Conservation (phyloP, 495 filamentous ascomycete genomes). For the Diplogelasinospora grovesii region DNA sequence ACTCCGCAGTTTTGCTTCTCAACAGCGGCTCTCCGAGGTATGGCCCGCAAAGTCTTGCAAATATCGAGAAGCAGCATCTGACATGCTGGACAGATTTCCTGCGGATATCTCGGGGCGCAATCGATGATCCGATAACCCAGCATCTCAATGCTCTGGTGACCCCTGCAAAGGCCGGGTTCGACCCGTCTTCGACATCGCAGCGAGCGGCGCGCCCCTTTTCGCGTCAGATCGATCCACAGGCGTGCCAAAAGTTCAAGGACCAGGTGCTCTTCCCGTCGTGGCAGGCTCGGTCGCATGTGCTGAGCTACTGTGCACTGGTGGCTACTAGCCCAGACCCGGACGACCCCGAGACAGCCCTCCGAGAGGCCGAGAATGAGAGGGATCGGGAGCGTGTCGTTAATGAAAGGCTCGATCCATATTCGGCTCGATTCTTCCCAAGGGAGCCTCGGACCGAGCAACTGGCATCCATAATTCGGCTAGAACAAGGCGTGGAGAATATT, state of each 20-base stretch:
- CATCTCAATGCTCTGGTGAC: constrained; percentile 87
- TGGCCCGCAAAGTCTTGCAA: neutral
- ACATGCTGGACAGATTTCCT: constrained; percentile 68
- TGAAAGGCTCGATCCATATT: constrained; percentile 90
- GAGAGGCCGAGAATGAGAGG: constrained; percentile 61
- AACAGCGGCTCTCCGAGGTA: constrained; percentile 76
- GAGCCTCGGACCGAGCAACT: constrained; percentile 81
- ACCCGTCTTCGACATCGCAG: constrained; percentile 65
- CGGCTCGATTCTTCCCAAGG: constrained; percentile 71
- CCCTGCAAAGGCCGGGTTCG: constrained; percentile 64
- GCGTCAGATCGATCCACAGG: constrained; percentile 46
- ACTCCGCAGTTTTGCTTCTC: constrained; percentile 94
- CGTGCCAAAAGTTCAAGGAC: constrained; percentile 69
- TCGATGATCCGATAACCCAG: constrained; percentile 90
- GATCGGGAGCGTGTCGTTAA: constrained; percentile 73
- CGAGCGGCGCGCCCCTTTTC: constrained; percentile 47
- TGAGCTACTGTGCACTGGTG: constrained; percentile 85
- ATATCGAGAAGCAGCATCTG: neutral
- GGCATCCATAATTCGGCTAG: constrained; percentile 70
- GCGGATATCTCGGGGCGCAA: constrained; percentile 72
- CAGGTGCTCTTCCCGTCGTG: constrained; percentile 82
- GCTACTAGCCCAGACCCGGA: constrained; percentile 82
- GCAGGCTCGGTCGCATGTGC: constrained; percentile 76
- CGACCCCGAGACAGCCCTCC: constrained; percentile 69
- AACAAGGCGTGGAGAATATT: constrained; percentile 81